These are phyloP conservation scores for Euclidium syriacum DNA, from an alignment of 345 rosid genomes.

Conservation along the genomic window DNA sequence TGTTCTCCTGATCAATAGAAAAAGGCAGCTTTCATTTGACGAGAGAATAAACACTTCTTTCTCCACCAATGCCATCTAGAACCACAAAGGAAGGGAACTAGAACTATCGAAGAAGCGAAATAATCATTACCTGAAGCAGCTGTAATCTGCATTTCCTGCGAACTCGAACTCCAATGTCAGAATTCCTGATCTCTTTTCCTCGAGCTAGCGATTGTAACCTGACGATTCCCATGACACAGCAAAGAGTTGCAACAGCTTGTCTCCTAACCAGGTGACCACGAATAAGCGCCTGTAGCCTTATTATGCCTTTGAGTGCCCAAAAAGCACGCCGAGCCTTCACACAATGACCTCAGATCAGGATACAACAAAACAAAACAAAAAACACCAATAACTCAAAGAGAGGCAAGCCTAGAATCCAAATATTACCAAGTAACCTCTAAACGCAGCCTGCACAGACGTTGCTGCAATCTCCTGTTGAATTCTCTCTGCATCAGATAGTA, in stretches of 20 bases:
- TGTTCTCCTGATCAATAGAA: conserved; percentile 34
- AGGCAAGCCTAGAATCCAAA: conserved; percentile 6
- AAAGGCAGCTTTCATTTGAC: background rate
- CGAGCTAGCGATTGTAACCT: conserved; percentile 78
- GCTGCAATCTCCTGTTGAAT: conserved; percentile 59
- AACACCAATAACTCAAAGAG: background rate
- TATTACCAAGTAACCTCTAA: conserved; percentile 90
- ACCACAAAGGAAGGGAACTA: background rate
- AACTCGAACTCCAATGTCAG: conserved; percentile 53
- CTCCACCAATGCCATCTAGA: background rate
- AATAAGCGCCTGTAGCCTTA: conserved; percentile 92
- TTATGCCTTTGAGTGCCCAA: conserved; percentile 88
- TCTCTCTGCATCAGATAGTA: conserved; percentile 46
- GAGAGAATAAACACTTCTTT: background rate
- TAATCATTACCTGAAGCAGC: conserved; percentile 46
- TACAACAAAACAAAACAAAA: background rate
- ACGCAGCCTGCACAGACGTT: conserved; percentile 88
- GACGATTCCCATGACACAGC: conserved; percentile 73
- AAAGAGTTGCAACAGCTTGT: conserved; percentile 79
- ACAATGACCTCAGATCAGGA: conserved; percentile 31
- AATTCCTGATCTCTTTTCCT: conserved; percentile 55
- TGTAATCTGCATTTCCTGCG: conserved; percentile 22
- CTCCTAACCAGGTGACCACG: conserved; percentile 96
- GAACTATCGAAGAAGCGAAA: background rate
- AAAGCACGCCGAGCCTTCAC: conserved; percentile 95